Evolutionary conservation across 306 rosid genomes (phyloP).

Genomic region (Lathyrus aphaca): DNA sequence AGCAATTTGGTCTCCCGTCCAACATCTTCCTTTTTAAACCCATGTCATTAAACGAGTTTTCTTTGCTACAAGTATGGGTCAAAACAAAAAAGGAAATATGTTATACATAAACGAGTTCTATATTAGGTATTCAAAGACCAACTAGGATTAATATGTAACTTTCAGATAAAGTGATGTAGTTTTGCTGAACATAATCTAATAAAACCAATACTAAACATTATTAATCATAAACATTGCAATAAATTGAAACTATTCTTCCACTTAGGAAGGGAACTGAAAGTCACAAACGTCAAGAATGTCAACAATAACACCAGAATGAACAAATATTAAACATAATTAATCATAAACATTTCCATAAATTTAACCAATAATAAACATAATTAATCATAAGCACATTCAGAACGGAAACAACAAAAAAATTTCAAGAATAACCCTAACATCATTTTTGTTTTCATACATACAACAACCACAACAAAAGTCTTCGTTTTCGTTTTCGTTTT

Average conservation of each 20-base stretch:
- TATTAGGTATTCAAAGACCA: conserved; percentile 6
- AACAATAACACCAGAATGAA: too few species aligned
- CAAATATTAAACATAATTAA: too few species aligned
- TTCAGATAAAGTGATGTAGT: background rate
- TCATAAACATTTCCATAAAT: too few species aligned
- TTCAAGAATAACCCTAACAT: too few species aligned
- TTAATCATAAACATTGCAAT: background rate
- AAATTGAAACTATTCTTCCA: conserved; percentile 1
- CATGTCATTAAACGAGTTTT: background rate
- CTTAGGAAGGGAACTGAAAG: background rate
- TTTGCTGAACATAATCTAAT: conserved; percentile 10
- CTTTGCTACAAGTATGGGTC: conserved; percentile 1
- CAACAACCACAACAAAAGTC: too few species aligned
- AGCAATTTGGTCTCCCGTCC: background rate
- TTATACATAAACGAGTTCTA: background rate
- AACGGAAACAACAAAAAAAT: too few species aligned
- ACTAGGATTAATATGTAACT: conserved; percentile 10
- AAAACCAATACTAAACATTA: conserved; percentile 29
- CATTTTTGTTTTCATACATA: too few species aligned
- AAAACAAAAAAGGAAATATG: conserved; percentile 31
- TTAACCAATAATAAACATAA: too few species aligned
- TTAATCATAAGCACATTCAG: too few species aligned
- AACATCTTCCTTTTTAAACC: background rate
- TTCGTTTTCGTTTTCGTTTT: too few species aligned
- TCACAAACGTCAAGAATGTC: background rate